Percentiles rank a stretch among this genome's conserved stretches.
These are phyloP conservation scores for Salmacisia buchloeana DNA, from an alignment of 1,284 basidiomycete genomes.

Conservation along the genomic window DNA sequence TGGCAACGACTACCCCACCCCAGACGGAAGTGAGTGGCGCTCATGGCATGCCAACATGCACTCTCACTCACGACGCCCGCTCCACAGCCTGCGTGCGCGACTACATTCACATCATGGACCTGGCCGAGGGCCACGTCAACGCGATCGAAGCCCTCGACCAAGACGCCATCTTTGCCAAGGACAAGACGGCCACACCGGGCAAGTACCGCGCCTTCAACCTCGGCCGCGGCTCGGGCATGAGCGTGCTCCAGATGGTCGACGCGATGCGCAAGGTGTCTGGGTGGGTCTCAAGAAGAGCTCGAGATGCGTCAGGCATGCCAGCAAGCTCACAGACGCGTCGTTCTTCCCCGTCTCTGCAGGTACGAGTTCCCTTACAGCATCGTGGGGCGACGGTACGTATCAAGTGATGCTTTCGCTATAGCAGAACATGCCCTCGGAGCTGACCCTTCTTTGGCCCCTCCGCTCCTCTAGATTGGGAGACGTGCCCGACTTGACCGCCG, in stretches of 20 bases:
- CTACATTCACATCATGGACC: slow-evolving; percentile 94
- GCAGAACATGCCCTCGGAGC: not conserved
- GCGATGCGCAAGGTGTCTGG: slow-evolving; percentile 91
- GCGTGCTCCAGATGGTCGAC: slow-evolving; percentile 86
- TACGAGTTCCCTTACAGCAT: slow-evolving; percentile 73
- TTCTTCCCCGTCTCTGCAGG: slow-evolving; percentile 55
- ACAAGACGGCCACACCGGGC: slow-evolving; percentile 51
- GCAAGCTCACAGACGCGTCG: too few relatives aligned
- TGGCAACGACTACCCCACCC: slow-evolving; percentile 95
- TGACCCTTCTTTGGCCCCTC: not conserved
- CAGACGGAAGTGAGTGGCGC: slow-evolving; percentile 66
- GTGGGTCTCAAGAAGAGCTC: too few relatives aligned
- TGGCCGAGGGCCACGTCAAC: slow-evolving; percentile 86
- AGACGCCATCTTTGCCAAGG: slow-evolving; percentile 56
- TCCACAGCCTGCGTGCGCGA: slow-evolving; percentile 60
- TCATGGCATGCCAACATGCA: not conserved
- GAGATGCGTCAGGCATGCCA: too few relatives aligned
- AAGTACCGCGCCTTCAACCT: slow-evolving; percentile 91
- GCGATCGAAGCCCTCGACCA: slow-evolving; percentile 78
- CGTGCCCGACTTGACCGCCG: slow-evolving; percentile 92
- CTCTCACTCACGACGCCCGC: not conserved
- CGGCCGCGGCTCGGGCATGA: slow-evolving; percentile 85
- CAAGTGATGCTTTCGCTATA: too few relatives aligned
- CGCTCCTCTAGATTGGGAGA: slow-evolving; percentile 61
- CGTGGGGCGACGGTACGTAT: slow-evolving; percentile 65